Conservation (phyloP, 2,329 filamentous ascomycete species). For the Venturia asperata region DNA sequence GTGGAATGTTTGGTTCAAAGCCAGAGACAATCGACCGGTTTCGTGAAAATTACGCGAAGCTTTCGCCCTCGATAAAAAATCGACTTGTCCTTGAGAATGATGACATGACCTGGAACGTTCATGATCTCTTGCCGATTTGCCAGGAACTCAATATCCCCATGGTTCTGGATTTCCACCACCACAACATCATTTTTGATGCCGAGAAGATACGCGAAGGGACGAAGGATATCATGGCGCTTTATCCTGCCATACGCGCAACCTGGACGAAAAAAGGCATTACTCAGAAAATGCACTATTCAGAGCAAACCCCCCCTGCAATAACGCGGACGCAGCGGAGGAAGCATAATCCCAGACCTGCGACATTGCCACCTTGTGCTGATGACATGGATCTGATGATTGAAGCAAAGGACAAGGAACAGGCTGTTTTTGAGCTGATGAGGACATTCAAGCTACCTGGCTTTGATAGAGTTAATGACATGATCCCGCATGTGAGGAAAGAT, state of each 20-base stretch:
- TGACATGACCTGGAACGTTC: conserved; percentile 86
- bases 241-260: conserved; percentile 69
- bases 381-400: conserved; percentile 99
- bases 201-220: conserved; percentile 73
- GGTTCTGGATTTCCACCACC: conserved; percentile 88
- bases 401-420: conserved; percentile 96
- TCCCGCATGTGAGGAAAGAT: conserved; percentile 69
- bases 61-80: conserved; percentile 65
- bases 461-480: conserved; percentile 65
- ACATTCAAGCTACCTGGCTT: conserved; percentile 77
- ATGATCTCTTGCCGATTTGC: conserved; percentile 82
- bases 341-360: conserved; percentile 71
- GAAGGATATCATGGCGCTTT: conserved; percentile 67
- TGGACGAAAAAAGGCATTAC: conserved; percentile 79
- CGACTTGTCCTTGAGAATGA: conserved; percentile 89
- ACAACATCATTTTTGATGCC: conserved; percentile 84
- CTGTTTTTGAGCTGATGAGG: conserved; percentile 88
- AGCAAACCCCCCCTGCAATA: conserved; percentile 67
- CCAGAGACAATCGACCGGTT: conserved; percentile 70
- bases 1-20: conserved; percentile 85
- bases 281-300: conserved; percentile 97
- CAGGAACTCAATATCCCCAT: conserved; percentile 91
- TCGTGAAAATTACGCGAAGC: conserved; percentile 59
- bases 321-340: conserved; percentile 74
- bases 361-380: conserved; percentile 70